Conservation (phyloP, 129 eudicot species). For the Saposhnikovia divaricata region DNA sequence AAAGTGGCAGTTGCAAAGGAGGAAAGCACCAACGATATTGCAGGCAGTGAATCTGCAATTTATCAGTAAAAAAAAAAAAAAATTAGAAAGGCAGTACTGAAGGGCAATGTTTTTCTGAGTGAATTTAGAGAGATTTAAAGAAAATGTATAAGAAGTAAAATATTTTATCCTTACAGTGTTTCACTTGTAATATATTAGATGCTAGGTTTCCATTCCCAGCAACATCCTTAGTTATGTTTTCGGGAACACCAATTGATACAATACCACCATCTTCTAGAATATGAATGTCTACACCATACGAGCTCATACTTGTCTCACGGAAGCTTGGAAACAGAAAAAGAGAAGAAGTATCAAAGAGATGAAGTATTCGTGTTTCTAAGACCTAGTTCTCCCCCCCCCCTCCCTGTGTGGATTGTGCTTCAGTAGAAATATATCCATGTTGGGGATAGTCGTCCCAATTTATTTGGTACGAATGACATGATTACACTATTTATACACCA, state of each 20-base stretch:
- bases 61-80: neutral
- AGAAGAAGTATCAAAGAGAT: neutral
- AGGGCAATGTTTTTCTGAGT: neutral
- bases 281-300: slow-evolving; percentile 37
- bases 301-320: slow-evolving; percentile 44
- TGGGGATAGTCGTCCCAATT: neutral
- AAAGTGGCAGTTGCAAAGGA: slow-evolving; percentile 58
- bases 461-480: neutral
- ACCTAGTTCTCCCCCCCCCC: neutral
- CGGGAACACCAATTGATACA: slow-evolving; percentile 53
- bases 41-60: slow-evolving; percentile 60
- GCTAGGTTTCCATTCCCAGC: slow-evolving; percentile 71
- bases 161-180: slow-evolving; percentile 52
- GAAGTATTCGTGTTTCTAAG: neutral
- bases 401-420: neutral
- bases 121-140: neutral
- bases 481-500: neutral
- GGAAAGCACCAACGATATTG: slow-evolving; percentile 46
- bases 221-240: slow-evolving; percentile 72
- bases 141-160: neutral
- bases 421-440: neutral
- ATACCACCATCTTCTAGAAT: slow-evolving; percentile 38
- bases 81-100: neutral
- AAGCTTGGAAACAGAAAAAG: slow-evolving; percentile 39
- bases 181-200: slow-evolving; percentile 64